phyloP scores from a whole-genome alignment of 2,329 filamentous ascomycete species.

The Aspergillus fumigatiaffinis region DNA sequence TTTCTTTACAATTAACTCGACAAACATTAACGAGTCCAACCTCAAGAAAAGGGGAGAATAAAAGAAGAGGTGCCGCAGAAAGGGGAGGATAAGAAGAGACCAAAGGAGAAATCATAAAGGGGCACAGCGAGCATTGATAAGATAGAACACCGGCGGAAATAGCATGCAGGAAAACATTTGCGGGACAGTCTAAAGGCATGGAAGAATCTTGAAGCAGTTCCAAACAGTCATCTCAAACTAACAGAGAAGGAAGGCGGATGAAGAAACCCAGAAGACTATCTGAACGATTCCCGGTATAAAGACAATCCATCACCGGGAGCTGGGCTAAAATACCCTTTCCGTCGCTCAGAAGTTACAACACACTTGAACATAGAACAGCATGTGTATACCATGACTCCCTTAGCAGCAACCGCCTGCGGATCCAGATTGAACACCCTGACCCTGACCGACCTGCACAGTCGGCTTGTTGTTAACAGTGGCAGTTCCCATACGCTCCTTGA shows the following conservation, averaged over 20 bases:
- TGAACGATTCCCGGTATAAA: background rate
- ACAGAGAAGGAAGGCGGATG: slow-evolving; percentile 4
- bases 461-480: slow-evolving; percentile 98
- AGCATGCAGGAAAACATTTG: slow-evolving; percentile 18
- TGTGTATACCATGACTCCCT: slow-evolving; percentile 31
- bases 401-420: slow-evolving; percentile 90
- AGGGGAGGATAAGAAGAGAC: background rate
- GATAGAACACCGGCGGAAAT: slow-evolving; percentile 19
- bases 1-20: background rate
- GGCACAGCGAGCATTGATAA: slow-evolving; percentile 17
- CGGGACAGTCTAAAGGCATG: slow-evolving; percentile 32
- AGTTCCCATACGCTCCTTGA: slow-evolving; percentile 99
- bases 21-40: background rate
- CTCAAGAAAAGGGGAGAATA: background rate
- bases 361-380: slow-evolving; percentile 20
- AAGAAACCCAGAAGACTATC: background rate
- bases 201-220: slow-evolving; percentile 8
- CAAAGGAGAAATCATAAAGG: background rate
- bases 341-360: slow-evolving; percentile 10
- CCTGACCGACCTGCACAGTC: slow-evolving; percentile 90
- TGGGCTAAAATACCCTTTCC: background rate
- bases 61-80: background rate
- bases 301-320: background rate
- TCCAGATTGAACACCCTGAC: slow-evolving; percentile 86
- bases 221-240: slow-evolving; percentile 13